Evolutionary conservation across 1,284 basidiomycete species (phyloP), one percentile per base, ranked within the genome.

Genomic region (Rhodotorula sp.): DNA sequence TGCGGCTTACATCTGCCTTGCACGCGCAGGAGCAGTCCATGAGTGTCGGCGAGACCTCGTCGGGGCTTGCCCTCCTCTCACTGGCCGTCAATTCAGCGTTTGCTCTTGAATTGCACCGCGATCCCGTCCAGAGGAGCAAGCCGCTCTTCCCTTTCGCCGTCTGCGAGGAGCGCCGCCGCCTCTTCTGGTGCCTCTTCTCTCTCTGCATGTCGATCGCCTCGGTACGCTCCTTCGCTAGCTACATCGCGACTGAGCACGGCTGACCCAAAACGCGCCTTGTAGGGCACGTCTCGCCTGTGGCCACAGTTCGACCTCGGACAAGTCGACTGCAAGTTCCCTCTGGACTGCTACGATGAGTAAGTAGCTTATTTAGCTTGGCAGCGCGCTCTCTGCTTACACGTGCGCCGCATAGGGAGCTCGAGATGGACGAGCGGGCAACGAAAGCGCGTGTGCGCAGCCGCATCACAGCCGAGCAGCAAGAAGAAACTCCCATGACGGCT

Each of bases 121-220:
- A 77, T 53, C 75, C 75, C 10, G 63, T 44, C 4, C 56, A 55
- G 23, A 49, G 44, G 52, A 54, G 64, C 45, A 57, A 49, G 19
- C 19, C 27, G 7, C 46, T 21, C n/a, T 49, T 25, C 27, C n/a
- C 60, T 2, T 69, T 72, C 57, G 25, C 42, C 45, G 61, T 67
- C 46, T 63, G 68, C 55, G 66, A 74, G 57, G 65, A 72, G 21
- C 74, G 74, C 12, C 67, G 74, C 5, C 41, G 69, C 4, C 49
- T 71, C 19, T 76, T 76, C 61, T 74, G 73, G 73, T 56, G 48
- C 23, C 23, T 74, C 13, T 74, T 76, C 45, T 59, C 66, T n/a
- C 48, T 72, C 4, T 71, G 68, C 52, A 61, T 62, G 46, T 62
- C 70, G 8, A 50, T 68, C 25, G 58, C 69, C 5, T 64, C 62